Evolutionary conservation across 2,329 filamentous ascomycete genomes (phyloP), one percentile per base, ranked within the genome.

Genomic region (Blastomyces parvus): DNA sequence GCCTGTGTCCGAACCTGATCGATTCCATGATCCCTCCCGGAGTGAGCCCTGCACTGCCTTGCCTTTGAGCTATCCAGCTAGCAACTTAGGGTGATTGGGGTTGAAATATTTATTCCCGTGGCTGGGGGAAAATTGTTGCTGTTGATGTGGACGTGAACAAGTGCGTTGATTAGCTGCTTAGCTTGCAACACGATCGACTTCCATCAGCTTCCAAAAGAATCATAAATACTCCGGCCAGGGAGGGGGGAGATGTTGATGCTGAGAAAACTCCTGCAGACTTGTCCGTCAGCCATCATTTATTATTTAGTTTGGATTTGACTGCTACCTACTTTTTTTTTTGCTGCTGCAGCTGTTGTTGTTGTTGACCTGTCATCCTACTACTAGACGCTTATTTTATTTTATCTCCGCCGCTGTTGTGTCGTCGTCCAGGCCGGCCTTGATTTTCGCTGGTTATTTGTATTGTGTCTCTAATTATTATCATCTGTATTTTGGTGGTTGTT

Each of bases 401-500:
- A 46, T 60, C 14, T 53, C 33, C 48, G 4, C 13, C 13, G 40
- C 48, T 36, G 27, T 38, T 52, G 40, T 53, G 59, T 50, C 44
- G 59, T 50, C 44, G 22, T 55, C 55, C 59, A 60, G 19, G n/a
- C 42, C 57, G 52, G 50, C 13, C 17, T 13, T 52, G 3, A 19
- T 50, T 33, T 48, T 27, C 22, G 25, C 57, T 38, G 25, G 65
- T 64, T 65, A 61, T 55, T 55, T 33, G 27, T 48, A 13, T 60
- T 48, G 40, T 27, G 2, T 30, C 40, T 25, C 59, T 63, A 44
- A 60, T 56, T 19, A 30, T 58, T 60, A 40, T 58, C 59, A 40
- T 58, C 59, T 63, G 52, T 53, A 61, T 66, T 62, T 60, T 62
- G 62, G 61, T 61, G 57, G 64, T 52, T 62, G 66, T 65, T 66